phyloP scores from a whole-genome alignment of 2,329 filamentous ascomycete genomes.

The Aspergillus calidoustus region DNA sequence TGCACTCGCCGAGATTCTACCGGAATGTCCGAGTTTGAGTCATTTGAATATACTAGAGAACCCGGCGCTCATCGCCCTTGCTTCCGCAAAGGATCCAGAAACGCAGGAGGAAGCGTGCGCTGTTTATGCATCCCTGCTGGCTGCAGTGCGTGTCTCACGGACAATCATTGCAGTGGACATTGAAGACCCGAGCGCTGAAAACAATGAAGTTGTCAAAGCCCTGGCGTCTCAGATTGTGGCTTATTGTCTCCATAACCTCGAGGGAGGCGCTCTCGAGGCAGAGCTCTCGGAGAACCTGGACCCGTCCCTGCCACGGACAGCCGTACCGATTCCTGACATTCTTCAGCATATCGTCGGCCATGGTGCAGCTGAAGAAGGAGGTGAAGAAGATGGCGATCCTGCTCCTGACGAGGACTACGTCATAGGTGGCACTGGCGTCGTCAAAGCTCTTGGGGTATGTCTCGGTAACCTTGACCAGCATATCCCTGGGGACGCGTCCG shows the following conservation, averaged over 20 bases:
- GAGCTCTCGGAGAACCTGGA: conserved; percentile 51
- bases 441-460: conserved; percentile 90
- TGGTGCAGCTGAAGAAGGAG: conserved; percentile 55
- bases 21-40: conserved; percentile 78
- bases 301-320: conserved; percentile 49
- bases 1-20: conserved; percentile 84
- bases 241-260: conserved; percentile 91
- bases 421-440: conserved; percentile 91
- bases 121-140: conserved; percentile 87
- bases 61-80: conserved; percentile 61
- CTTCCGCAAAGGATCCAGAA: conserved; percentile 78
- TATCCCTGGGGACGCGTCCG: conserved; percentile 42
- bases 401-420: conserved; percentile 93
- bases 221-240: conserved; percentile 93
- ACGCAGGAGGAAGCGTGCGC: conserved; percentile 92
- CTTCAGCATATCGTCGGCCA: conserved; percentile 85
- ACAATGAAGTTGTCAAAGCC: conserved; percentile 89
- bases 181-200: conserved; percentile 78
- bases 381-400: conserved; percentile 65
- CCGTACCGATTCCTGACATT: conserved; percentile 76
- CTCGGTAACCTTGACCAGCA: conserved; percentile 75
- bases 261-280: conserved; percentile 72
- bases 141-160: conserved; percentile 80
- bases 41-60: conserved; percentile 91
- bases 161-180: conserved; percentile 90